phyloP scores from a whole-genome alignment of 169 alveolate species.

The Babesia caballi region DNA sequence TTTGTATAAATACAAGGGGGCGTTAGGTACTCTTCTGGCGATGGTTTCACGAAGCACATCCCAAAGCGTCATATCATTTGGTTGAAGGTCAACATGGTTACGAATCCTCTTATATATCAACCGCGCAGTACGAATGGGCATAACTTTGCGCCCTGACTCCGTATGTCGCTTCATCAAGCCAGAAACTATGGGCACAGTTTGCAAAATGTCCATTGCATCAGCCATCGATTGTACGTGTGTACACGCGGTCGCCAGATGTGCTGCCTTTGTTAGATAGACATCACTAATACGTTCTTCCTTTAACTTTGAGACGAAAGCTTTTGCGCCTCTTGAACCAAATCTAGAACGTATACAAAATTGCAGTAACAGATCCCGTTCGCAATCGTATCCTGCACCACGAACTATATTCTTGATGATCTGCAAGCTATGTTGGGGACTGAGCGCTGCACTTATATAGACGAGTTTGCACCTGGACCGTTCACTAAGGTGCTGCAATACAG shows the following conservation, averaged over 20 bases:
- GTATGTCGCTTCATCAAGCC: conserved; percentile 55
- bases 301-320: conserved; percentile 56
- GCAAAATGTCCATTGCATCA: conserved; percentile 18
- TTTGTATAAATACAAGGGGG: conserved; percentile 37
- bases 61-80: conserved; percentile 59
- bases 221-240: neutral
- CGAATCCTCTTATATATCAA: conserved; percentile 43
- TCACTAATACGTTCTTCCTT: conserved; percentile 64
- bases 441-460: conserved; percentile 65
- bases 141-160: conserved; percentile 47
- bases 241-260: conserved; percentile 13
- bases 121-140: conserved; percentile 45
- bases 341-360: conserved; percentile 47
- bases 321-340: conserved; percentile 75
- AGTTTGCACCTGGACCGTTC: conserved; percentile 62
- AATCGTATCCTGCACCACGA: conserved; percentile 66
- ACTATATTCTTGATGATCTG: conserved; percentile 69
- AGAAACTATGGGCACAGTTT: conserved; percentile 33
- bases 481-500: conserved; percentile 29
- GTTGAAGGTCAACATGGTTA: conserved; percentile 10
- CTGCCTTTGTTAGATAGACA: conserved; percentile 32
- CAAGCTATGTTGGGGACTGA: conserved; percentile 66
- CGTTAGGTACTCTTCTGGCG: conserved; percentile 42
- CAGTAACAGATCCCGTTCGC: conserved; percentile 67
- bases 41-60: conserved; percentile 31